Percentiles rank a stretch among this genome's conserved stretches.
Conservation (phyloP, 202 grass and related monocot species). For the Alloteropsis angusta region DNA sequence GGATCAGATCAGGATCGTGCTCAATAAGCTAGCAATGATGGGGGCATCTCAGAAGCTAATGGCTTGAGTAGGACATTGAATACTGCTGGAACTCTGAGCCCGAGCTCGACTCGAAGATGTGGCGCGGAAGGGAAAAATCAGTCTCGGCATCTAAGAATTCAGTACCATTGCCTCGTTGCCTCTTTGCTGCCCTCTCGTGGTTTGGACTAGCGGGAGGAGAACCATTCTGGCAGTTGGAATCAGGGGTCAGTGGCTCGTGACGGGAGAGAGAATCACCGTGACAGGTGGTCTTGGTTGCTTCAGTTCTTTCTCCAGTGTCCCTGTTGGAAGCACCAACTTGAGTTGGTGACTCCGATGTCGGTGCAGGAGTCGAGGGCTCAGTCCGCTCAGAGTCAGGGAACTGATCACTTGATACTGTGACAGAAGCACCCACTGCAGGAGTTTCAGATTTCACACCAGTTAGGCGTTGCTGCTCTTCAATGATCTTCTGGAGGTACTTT, state of each 20-base stretch:
- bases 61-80: conserved; percentile 29
- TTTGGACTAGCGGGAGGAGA: conserved; percentile 49
- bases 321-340: conserved; percentile 34
- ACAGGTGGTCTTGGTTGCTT: conserved; percentile 37
- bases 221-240: conserved; percentile 51
- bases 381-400: conserved; percentile 66
- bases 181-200: conserved; percentile 51
- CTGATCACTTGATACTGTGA: conserved; percentile 27
- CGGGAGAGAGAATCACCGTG: conserved; percentile 39
- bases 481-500: conserved; percentile 96
- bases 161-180: conserved; percentile 23
- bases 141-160: conserved; percentile 30
- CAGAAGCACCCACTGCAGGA: conserved; percentile 20
- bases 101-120: conserved; percentile 79
- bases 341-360: conserved; percentile 50
- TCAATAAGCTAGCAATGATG: conserved; percentile 22
- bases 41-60: conserved; percentile 10
- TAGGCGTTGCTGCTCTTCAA: conserved; percentile 83
- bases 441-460: conserved; percentile 41
- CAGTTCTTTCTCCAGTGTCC: conserved; percentile 25
- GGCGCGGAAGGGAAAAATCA: conserved; percentile 37
- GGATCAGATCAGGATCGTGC: neutral
- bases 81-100: conserved; percentile 69
- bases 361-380: conserved; percentile 58
- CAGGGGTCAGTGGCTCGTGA: conserved; percentile 55